Evolutionary conservation across 2,329 filamentous ascomycete species (phyloP), one percentile per base, ranked within the genome.

Genomic region (Penicillium sp.): DNA sequence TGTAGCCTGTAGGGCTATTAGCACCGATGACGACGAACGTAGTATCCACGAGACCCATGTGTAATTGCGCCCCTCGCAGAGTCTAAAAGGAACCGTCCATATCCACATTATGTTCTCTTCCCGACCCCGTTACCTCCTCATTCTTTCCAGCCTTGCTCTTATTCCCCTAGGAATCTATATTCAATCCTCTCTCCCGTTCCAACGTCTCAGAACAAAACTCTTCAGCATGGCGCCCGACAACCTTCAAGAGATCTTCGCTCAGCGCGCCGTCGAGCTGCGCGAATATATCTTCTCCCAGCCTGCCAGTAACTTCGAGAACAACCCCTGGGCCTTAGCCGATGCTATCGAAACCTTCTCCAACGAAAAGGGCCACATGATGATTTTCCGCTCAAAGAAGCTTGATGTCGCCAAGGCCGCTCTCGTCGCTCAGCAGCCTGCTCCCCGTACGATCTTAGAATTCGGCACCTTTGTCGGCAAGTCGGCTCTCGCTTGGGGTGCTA

Each of bases 381-480:
- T 68, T 51, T 73, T 73, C 58, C 63, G 62, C 1, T 48, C 57
- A 11, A 51, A 60, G 53, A 75, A 75, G 57, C 63, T 70, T 16
- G 55, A 59, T 2, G 54, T 70, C 14, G 62, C 68, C 1, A 55
- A 58, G 33, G 51, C 55, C 8, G 62, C 61, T 9, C 58, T 75
- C 1, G 27, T 52, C 1, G 54, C 60, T 9, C 60, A 72, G 52
- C 52, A 65, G 1, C 60, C 65, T 3, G 53, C 64, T n/a, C 73
- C 73, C 3, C 70, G 67, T 22, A 62, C 65, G 1, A 55, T 77
- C 16, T 60, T 77, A 29, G 73, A 76, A 56, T 70, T 75, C 21
- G 73, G 73, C 27, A 70, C 69, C 14, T 76, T 73, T 43, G 65
- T 76, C 9, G 73, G 75, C 29, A 70, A 67, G 49, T 75, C 73